Evolutionary conservation across 371 early-diverging fungal genomes (phyloP).

Genomic region (Mortierella sp.): DNA sequence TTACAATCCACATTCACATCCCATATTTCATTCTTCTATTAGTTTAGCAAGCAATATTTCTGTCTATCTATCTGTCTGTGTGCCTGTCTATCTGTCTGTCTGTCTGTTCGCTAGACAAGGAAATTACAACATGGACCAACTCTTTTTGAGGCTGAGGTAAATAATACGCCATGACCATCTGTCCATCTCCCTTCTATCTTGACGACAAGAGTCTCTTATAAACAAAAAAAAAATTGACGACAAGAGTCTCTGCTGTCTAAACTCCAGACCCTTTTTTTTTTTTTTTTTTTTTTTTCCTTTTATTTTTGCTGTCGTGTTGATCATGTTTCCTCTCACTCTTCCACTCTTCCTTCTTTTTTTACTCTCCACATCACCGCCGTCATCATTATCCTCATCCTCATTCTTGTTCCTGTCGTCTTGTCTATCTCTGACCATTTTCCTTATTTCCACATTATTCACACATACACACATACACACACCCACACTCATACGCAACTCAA

Average conservation of each 20-base stretch:
- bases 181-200: neutral
- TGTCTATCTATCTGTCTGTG: too few species aligned
- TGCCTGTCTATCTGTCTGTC: too few species aligned
- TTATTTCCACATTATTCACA: neutral
- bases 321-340: neutral
- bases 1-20: too few species aligned
- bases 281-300: neutral
- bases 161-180: neutral
- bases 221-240: too few species aligned
- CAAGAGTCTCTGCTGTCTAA: neutral
- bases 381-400: neutral
- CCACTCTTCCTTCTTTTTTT: neutral
- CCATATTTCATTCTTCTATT: too few species aligned
- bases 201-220: neutral
- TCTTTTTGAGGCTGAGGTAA: too few species aligned
- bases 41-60: too few species aligned
- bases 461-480: neutral
- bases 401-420: too few species aligned
- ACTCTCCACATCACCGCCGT: neutral
- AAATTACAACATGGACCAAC: too few species aligned
- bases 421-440: neutral
- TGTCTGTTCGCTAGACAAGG: too few species aligned
- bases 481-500: too few species aligned
- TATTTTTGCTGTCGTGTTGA: neutral
- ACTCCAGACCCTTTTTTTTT: conserved; percentile 3